Evolutionary conservation across 257 asterid genomes (phyloP).

Genomic region (Solanum sejunctum): DNA sequence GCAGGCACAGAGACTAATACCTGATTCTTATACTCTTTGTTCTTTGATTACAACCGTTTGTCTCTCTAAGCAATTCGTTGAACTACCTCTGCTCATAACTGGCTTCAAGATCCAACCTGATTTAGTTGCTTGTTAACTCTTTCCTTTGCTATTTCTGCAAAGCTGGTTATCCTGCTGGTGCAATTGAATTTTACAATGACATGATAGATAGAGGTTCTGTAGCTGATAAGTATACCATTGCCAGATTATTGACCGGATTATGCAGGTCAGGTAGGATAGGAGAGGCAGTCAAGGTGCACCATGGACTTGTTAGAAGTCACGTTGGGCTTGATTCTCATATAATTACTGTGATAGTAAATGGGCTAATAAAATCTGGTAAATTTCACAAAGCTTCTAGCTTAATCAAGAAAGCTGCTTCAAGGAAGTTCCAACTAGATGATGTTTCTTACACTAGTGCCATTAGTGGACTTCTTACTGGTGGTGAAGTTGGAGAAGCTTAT

Average conservation of each 20-base stretch:
- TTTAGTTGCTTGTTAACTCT: constrained; percentile 57
- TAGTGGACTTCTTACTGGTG: constrained; percentile 35
- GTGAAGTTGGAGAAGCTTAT: constrained; percentile 40
- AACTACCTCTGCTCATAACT: constrained; percentile 50
- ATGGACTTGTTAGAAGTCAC: constrained; percentile 32
- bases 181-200: constrained; percentile 55
- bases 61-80: constrained; percentile 39
- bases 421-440: constrained; percentile 38
- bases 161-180: constrained; percentile 53
- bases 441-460: constrained; percentile 45
- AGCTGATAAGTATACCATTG: constrained; percentile 62
- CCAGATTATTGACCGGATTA: constrained; percentile 44
- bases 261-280: constrained; percentile 40
- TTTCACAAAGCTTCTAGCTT: constrained; percentile 23
- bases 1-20: constrained; percentile 34
- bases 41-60: constrained; percentile 47
- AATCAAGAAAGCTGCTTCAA: constrained; percentile 29
- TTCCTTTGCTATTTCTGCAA: constrained; percentile 55
- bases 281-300: constrained; percentile 50
- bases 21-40: constrained; percentile 62
- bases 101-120: constrained; percentile 54
- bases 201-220: constrained; percentile 53
- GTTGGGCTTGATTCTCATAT: constrained; percentile 33
- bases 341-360: constrained; percentile 44
- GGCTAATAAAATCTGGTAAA: constrained; percentile 44